Evolutionary conservation across 306 rosid species (phyloP), one percentile per base, ranked within the genome.

Genomic region (Sechiopsis laciniata): DNA sequence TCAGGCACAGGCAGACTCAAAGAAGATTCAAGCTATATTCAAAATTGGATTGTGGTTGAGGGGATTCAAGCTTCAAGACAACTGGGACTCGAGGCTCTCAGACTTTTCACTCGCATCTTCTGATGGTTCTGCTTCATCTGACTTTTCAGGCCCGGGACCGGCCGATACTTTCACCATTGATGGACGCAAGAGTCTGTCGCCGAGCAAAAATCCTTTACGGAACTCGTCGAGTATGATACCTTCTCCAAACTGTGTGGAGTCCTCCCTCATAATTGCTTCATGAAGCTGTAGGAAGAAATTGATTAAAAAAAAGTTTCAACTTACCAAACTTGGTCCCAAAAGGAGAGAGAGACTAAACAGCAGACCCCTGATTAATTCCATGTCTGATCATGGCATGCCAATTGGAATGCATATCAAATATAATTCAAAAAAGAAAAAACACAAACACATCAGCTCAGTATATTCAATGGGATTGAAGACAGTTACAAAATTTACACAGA

Each of bases 191-290:
- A 93, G 94, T 50, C 96, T 80, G 51, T 93, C 98, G 26, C 97
- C 96, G 26, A 93, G 96, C 78, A 76, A 82, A 74, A 90, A 93
- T 75, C 97, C 98, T 75, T 85, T 88, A 55, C 98, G 90, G 80
- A 88, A 93, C 82, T 93, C 97, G 73, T 83, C 81, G 46, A 90
- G 61, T 72, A 93, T 82, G 77, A 88, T 76, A 52, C 93, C 97
- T 22, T 93, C 98, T 80, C 87, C 96, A 55, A 75, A 86, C 74
- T 26, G 29, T 3, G 72, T 3, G 35, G 98, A 93, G 53, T 93
- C 98, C 78, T 87, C 98, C 2, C 94, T 90, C 98, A 93, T 90
- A 63, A 93, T 90, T 81, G 98, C 98, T 81, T 93, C 98, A 19
- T 93, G 98, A 71, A 93, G 88, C 98, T 93, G 68, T 58, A 74